Evolutionary conservation across 805 yeast genomes (phyloP).

Genomic region (Citeromyces matritensis): DNA sequence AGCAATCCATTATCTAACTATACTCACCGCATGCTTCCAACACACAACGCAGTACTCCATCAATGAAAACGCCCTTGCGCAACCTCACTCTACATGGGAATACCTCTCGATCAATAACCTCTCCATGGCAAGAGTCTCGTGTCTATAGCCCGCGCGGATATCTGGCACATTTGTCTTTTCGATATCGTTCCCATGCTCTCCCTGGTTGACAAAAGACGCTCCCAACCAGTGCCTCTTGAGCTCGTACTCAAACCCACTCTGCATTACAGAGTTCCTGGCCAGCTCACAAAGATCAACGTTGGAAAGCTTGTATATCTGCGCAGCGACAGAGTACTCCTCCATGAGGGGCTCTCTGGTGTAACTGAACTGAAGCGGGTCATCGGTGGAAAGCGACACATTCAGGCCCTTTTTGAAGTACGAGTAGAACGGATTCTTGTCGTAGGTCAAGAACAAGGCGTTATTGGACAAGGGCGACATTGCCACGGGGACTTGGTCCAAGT

Average conservation of each 20-base stretch:
- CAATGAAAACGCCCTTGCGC: too few relatives aligned
- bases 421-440: constrained; percentile 94
- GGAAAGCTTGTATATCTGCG: constrained; percentile 88
- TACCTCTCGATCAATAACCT: constrained; percentile 53
- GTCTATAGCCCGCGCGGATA: constrained; percentile 71
- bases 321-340: constrained; percentile 96
- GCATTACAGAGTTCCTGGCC: constrained; percentile 83
- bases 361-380: constrained; percentile 94
- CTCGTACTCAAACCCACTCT: constrained; percentile 84
- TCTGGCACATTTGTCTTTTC: constrained; percentile 94
- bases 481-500: constrained; percentile 87
- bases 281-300: constrained; percentile 96
- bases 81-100: constrained; percentile 12
- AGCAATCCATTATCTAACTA: too few relatives aligned
- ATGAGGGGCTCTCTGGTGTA: constrained; percentile 95
- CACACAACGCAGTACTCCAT: too few relatives aligned
- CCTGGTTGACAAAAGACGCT: constrained; percentile 34
- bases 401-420: constrained; percentile 84
- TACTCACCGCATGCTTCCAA: too few relatives aligned
- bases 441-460: constrained; percentile 88
- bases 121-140: constrained; percentile 64
- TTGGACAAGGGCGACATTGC: constrained; percentile 98
- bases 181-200: constrained; percentile 73
- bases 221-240: constrained; percentile 93
- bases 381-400: constrained; percentile 89